Evolutionary conservation across 345 rosid genomes (phyloP).

Genomic region (Syzygium oleosum): DNA sequence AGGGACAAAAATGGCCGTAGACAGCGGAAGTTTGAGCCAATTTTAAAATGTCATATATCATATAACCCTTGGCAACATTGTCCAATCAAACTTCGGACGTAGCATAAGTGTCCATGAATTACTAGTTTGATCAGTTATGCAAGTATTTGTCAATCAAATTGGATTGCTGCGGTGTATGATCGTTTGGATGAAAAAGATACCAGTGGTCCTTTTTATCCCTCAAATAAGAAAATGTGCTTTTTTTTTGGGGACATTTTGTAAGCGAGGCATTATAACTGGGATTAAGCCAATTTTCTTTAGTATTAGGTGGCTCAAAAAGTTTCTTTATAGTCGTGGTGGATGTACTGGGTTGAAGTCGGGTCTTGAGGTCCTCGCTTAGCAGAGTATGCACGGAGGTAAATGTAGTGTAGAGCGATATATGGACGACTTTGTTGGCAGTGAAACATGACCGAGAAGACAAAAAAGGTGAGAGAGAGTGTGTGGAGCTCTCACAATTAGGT

Average conservation of each 20-base stretch:
- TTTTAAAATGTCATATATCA: background rate
- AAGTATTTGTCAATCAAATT: background rate
- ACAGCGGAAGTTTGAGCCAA: background rate
- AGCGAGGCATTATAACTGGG: background rate
- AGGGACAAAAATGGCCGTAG: background rate
- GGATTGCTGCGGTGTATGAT: background rate
- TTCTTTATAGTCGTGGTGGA: background rate
- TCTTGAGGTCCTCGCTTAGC: background rate
- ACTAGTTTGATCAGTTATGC: background rate
- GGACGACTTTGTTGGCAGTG: background rate
- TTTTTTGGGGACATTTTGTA: background rate
- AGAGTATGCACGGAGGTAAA: background rate
- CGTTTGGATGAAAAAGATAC: rapidly evolving
- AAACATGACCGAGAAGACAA: background rate
- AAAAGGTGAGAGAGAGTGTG: background rate
- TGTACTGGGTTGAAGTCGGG: background rate
- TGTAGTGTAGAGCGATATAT: background rate
- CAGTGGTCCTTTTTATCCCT: background rate
- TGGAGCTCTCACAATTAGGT: background rate
- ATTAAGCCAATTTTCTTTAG: background rate
- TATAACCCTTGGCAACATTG: background rate
- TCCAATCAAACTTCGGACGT: background rate
- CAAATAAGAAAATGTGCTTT: background rate
- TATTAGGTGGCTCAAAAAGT: background rate
- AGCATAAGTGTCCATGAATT: background rate